Base-by-base conservation (phyloP, 352 stramenopile genomes). In the Phytophthora sp. region DNA sequence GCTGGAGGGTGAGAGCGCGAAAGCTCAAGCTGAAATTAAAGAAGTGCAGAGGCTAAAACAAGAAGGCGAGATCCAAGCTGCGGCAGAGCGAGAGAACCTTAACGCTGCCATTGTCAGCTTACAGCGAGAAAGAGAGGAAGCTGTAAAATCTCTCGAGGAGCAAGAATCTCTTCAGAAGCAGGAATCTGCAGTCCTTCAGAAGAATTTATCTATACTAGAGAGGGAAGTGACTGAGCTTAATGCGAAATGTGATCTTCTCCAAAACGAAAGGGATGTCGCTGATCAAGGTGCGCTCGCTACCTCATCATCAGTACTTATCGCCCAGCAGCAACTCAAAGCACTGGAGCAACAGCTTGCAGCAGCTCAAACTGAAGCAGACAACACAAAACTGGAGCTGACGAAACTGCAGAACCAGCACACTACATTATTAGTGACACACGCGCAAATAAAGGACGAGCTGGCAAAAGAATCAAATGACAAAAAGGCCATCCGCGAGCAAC, bases 391-490 rank as follows among this genome's bases (percentile, higher is more conserved):
- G 10, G 69, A 78, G 17, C 43, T 75, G 11, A 28, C 24, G 28
- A 58, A 72, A 8, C 44, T 80, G 12, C 69, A 84, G 24, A 61
- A 78, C 2, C 58, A 80, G 24, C 15, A 79, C 4, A 4, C 32
- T 13, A 44, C 69, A 11, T 23, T 82, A 24, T 37, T 21, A 11
- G 68, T 54, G 50, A 74, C 61, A 7, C 79, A 78, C 24, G 24
- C 27, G 6, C 69, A 82, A 31, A 56, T 77, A 20, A 82, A 84
- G 30, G 66, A 82, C 24, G 69, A 82, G 20, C 41, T 86, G 9
- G 13, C 60, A 21, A 77, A 78, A 35, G 77, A 84, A 34, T 74
- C 62, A 15, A 76, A 78, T 10, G 72, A 82, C 24, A 77, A 82
- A 50, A 78, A 79, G 23, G 38, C 39, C 9, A 37, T 84, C 17